These are phyloP conservation scores for Sistotremastrum niveocremeum DNA, from an alignment of 768 basidiomycete genomes.

Conservation along the genomic window DNA sequence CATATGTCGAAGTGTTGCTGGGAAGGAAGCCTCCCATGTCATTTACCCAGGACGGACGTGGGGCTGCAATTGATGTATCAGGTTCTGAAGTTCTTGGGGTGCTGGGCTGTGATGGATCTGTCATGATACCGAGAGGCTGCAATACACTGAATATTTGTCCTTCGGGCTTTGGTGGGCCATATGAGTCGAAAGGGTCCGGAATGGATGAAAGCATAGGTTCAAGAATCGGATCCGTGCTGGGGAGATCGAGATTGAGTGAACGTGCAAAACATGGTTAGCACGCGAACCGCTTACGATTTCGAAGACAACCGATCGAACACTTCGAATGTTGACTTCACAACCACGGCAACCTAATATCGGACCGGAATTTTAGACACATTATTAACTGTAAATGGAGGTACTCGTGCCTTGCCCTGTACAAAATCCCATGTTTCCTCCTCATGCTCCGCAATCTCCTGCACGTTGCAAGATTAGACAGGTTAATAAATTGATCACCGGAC, in stretches of 20 bases:
- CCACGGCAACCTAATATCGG: constrained; percentile 50
- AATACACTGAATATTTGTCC: constrained; percentile 91
- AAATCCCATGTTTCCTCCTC: constrained; percentile 95
- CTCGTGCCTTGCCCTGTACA: constrained; percentile 68
- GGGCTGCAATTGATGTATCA: constrained; percentile 18
- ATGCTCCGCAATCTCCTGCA: constrained; percentile 72
- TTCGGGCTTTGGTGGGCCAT: constrained; percentile 76
- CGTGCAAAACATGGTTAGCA: constrained; percentile 2
- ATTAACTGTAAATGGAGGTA: background rate
- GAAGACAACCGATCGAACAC: constrained; percentile 79
- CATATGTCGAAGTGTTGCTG: constrained; percentile 10
- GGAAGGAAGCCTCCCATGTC: constrained; percentile 33
- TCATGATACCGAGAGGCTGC: constrained; percentile 67
- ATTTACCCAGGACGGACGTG: constrained; percentile 38
- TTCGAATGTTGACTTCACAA: constrained; percentile 83
- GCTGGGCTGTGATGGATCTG: constrained; percentile 44
- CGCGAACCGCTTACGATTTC: constrained; percentile 51
- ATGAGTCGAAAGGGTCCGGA: constrained; percentile 88
- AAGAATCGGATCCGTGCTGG: constrained; percentile 74
- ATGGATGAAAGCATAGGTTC: constrained; percentile 84
- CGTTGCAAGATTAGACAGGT: too few relatives aligned
- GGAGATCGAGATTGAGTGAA: constrained; percentile 6
- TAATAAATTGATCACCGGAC: too few relatives aligned
- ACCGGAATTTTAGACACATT: background rate
- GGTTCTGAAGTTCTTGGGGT: constrained; percentile 22